Evolutionary conservation across 768 basidiomycete species (phyloP).

Genomic region (Kwoniella sp.): DNA sequence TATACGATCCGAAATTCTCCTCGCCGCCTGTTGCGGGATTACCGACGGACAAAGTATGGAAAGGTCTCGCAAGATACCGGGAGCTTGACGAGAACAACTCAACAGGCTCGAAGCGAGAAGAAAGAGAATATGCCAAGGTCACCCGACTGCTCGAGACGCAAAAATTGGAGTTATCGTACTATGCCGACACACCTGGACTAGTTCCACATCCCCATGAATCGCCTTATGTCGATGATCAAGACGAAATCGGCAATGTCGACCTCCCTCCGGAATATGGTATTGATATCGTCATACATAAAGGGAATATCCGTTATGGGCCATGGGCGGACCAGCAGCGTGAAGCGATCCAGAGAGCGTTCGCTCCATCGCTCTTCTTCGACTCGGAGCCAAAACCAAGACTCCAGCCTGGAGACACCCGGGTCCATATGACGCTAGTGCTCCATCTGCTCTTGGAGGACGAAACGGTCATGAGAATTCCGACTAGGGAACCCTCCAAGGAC

Average conservation of each 20-base stretch:
- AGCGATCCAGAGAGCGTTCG: slow-evolving; percentile 78
- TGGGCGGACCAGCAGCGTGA: slow-evolving; percentile 93
- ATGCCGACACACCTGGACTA: slow-evolving; percentile 69
- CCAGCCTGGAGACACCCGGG: slow-evolving; percentile 72
- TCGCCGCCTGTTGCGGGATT: slow-evolving; percentile 44
- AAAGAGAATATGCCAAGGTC: slow-evolving; percentile 81
- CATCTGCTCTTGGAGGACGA: slow-evolving; percentile 78
- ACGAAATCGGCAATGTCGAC: slow-evolving; percentile 84
- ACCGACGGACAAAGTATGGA: slow-evolving; percentile 54
- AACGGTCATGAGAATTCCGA: slow-evolving; percentile 80
- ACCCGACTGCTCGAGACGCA: slow-evolving; percentile 78
- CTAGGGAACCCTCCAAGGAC: slow-evolving; percentile 91
- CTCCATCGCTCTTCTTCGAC: slow-evolving; percentile 76
- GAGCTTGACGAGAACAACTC: slow-evolving; percentile 19
- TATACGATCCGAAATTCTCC: slow-evolving; percentile 41
- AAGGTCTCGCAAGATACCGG: slow-evolving; percentile 58
- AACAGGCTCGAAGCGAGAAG: slow-evolving; percentile 31
- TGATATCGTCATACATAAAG: slow-evolving; percentile 77
- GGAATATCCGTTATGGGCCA: slow-evolving; percentile 80
- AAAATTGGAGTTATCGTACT: slow-evolving; percentile 78
- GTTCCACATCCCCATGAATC: slow-evolving; percentile 30
- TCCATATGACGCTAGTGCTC: slow-evolving; percentile 78
- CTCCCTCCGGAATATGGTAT: slow-evolving; percentile 90
- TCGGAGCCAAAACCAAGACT: slow-evolving; percentile 64
- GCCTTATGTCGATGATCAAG: slow-evolving; percentile 37